These are phyloP conservation scores for Amaranthus hypochondriacus DNA, from an alignment of 148 eudicot species.

Conservation along the genomic window DNA sequence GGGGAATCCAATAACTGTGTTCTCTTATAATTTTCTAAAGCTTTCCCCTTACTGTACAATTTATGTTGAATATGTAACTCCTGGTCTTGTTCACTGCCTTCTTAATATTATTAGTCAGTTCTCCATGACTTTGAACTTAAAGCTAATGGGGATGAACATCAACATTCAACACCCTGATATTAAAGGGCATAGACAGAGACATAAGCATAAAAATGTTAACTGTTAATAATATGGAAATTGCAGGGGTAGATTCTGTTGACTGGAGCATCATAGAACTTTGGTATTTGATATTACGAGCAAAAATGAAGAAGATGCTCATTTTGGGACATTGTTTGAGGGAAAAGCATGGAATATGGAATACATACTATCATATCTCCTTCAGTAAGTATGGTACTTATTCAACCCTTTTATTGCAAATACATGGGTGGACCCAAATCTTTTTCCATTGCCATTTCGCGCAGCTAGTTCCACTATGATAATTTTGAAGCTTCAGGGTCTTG, in stretches of 20 bases:
- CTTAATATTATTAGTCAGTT: conserved; percentile 20
- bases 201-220: background rate
- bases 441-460: conserved; percentile 28
- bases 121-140: background rate
- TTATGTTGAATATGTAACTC: conserved; percentile 14
- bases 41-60: conserved; percentile 21
- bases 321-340: conserved; percentile 58
- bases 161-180: no score
- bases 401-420: conserved; percentile 34
- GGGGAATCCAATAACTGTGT: conserved; percentile 58
- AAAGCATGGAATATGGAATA: conserved; percentile 71
- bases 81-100: conserved; percentile 19
- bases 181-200: no score
- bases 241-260: conserved; percentile 68
- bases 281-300: conserved; percentile 51
- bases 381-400: conserved; percentile 80
- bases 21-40: conserved; percentile 34
- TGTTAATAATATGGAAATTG: conserved; percentile 27
- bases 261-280: conserved; percentile 45
- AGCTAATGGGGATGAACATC: conserved; percentile 12
- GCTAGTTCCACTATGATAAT: conserved; percentile 27
- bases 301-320: conserved; percentile 52
- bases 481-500: conserved; percentile 32
- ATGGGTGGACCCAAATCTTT: conserved; percentile 31
- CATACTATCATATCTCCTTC: conserved; percentile 53